These are phyloP conservation scores for Ogataea hybrid DNA, from an alignment of 1,139 yeast genomes.

Conservation along the genomic window DNA sequence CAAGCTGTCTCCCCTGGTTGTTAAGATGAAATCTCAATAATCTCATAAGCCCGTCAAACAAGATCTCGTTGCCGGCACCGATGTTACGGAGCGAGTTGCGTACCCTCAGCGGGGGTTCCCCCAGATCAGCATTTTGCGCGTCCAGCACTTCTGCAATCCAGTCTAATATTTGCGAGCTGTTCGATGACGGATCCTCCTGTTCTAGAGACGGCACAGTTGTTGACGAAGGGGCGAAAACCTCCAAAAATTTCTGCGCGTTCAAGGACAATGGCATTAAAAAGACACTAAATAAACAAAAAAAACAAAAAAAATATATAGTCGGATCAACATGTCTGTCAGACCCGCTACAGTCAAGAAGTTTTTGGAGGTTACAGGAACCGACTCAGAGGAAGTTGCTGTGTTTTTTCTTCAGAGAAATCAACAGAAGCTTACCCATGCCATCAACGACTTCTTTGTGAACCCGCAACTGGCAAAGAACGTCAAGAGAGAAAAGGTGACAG, in stretches of 20 bases:
- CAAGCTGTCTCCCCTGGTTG: constrained; percentile 9
- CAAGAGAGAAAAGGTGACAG: constrained; percentile 10
- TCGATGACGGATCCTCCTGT: constrained; percentile 27
- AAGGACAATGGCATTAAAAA: constrained; percentile 10
- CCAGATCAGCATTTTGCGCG: constrained; percentile 6
- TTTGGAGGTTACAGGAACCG: constrained; percentile 25
- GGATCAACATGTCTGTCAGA: constrained; percentile 13
- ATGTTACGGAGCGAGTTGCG: constrained; percentile 18
- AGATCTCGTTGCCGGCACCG: constrained; percentile 13
- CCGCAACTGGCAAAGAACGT: constrained; percentile 15
- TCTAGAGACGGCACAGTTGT: constrained; percentile 7
- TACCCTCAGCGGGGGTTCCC: constrained; percentile 22
- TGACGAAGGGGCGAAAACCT: constrained; percentile 17
- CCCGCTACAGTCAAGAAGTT: constrained; percentile 21
- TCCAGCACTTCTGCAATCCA: constrained; percentile 21
- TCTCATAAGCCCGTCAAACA: constrained; percentile 15
- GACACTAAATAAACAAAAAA: constrained; percentile 1
- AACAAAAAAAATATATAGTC: background rate
- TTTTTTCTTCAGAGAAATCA: constrained; percentile 21
- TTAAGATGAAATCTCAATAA: constrained; percentile 14
- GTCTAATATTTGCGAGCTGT: constrained; percentile 20
- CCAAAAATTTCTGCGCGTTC: constrained; percentile 11
- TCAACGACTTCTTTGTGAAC: constrained; percentile 26
- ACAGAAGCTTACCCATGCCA: constrained; percentile 24
- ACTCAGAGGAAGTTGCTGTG: constrained; percentile 19